A percentile compares a stretch with the other conserved stretches of the same genome.
phyloP scores from a whole-genome alignment of 768 basidiomycete species.

The Russula compacta region DNA sequence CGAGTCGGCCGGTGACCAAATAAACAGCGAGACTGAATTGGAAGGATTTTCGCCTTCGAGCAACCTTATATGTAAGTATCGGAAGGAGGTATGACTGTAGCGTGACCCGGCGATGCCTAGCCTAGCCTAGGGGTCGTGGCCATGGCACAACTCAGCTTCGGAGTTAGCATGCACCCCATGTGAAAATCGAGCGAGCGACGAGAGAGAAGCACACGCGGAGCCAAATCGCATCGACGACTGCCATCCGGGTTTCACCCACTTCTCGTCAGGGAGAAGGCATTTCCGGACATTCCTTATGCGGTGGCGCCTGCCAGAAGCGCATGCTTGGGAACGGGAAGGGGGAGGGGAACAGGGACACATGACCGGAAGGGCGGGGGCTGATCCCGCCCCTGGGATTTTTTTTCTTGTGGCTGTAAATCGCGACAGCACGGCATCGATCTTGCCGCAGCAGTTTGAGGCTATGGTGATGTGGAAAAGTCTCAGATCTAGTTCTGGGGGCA shows the following conservation, averaged over 20 bases:
- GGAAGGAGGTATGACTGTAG: neutral
- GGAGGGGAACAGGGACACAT: no score
- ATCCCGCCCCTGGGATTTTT: neutral
- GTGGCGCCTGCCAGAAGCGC: neutral
- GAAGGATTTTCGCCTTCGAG: constrained; percentile 21
- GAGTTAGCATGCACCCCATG: constrained; percentile 3
- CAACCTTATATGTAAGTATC: constrained; percentile 16
- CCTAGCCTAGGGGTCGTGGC: constrained; percentile 1
- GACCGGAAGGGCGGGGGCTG: neutral
- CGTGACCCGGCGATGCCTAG: neutral
- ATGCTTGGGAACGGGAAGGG: no score
- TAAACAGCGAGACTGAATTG: constrained; percentile 17
- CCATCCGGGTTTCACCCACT: constrained; percentile 1
- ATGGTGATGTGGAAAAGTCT: no score
- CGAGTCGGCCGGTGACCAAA: constrained; percentile 16
- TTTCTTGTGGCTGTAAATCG: neutral
- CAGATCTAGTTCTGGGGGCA: no score
- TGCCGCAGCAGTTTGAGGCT: no score
- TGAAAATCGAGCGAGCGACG: neutral
- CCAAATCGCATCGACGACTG: neutral
- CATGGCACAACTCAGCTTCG: neutral
- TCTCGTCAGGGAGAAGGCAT: neutral
- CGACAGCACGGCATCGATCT: neutral
- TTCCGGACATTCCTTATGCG: neutral
- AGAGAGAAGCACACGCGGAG: constrained; percentile 2